Evolutionary conservation across 371 early-diverging fungal species (phyloP).

Genomic region (Rhizopus delemar): DNA sequence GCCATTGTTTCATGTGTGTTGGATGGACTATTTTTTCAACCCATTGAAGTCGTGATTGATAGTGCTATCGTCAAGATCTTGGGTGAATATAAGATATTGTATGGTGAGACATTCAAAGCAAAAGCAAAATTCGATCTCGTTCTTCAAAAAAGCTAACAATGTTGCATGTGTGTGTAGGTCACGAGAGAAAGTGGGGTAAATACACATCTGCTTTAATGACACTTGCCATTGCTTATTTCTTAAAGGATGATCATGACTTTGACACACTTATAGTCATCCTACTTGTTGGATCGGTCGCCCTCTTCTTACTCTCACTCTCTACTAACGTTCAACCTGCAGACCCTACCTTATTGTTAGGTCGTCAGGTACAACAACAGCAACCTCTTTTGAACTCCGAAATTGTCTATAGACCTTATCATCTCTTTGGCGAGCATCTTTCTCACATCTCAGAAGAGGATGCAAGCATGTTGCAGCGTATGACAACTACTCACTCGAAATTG

Average conservation of each 20-base stretch:
- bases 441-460: conserved; percentile 52
- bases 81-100: conserved; percentile 39
- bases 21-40: conserved; percentile 39
- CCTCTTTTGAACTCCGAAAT: conserved; percentile 10
- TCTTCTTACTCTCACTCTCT: conserved; percentile 41
- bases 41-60: conserved; percentile 29
- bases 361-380: neutral
- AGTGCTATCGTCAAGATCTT: conserved; percentile 39
- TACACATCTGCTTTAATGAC: conserved; percentile 32
- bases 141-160: neutral
- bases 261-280: conserved; percentile 44
- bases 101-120: conserved; percentile 24
- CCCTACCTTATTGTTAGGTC: conserved; percentile 20
- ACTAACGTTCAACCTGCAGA: conserved; percentile 41
- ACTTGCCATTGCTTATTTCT: conserved; percentile 34
- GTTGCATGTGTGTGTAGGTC: conserved; percentile 5
- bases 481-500: conserved; percentile 13
- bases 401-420: conserved; percentile 43
- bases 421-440: conserved; percentile 44
- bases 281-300: conserved; percentile 34
- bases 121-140: too few species aligned
- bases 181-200: conserved; percentile 38
- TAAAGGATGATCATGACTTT: conserved; percentile 50
- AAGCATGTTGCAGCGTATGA: conserved; percentile 35
- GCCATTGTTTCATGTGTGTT: conserved; percentile 32